These are phyloP conservation scores for Pseudovirgaria hyperparasitica DNA, from an alignment of 2,329 filamentous ascomycete species.

Conservation along the genomic window DNA sequence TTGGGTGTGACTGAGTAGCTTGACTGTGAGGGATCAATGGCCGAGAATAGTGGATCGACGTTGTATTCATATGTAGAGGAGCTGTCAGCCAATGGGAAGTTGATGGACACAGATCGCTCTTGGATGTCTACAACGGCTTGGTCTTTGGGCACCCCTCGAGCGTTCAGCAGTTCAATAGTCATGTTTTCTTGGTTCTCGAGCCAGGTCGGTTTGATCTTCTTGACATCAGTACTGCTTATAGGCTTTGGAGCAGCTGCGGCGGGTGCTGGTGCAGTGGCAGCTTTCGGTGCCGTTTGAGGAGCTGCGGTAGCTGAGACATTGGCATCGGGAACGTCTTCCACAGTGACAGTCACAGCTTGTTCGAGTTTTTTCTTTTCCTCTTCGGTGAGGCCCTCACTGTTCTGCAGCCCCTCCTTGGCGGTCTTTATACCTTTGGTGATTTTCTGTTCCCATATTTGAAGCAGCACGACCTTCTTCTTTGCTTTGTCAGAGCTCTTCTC, in stretches of 20 bases:
- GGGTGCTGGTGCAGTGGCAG: conserved; percentile 9
- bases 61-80: conserved; percentile 46
- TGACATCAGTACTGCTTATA: conserved; percentile 29
- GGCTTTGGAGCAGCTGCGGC: conserved; percentile 15
- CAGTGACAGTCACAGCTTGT: conserved; percentile 15
- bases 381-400: conserved; percentile 33
- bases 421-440: no score
- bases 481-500: conserved; percentile 44
- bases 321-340: conserved; percentile 40
- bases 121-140: conserved; percentile 40
- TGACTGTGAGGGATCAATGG: conserved; percentile 49
- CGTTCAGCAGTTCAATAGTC: conserved; percentile 51
- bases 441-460: no score
- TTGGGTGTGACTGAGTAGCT: conserved; percentile 55
- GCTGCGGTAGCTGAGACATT: conserved; percentile 30
- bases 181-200: conserved; percentile 51
- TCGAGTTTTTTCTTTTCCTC: conserved; percentile 37
- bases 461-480: conserved; percentile 42
- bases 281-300: conserved; percentile 18
- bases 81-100: conserved; percentile 43
- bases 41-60: conserved; percentile 53
- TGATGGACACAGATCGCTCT: conserved; percentile 37
- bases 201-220: conserved; percentile 57
- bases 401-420: no score
- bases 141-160: conserved; percentile 50